A percentile compares a stretch with the other conserved stretches of the same genome.
Conservation (phyloP, 2,329 filamentous ascomycete genomes). For the Neofusicoccum cordaticola region DNA sequence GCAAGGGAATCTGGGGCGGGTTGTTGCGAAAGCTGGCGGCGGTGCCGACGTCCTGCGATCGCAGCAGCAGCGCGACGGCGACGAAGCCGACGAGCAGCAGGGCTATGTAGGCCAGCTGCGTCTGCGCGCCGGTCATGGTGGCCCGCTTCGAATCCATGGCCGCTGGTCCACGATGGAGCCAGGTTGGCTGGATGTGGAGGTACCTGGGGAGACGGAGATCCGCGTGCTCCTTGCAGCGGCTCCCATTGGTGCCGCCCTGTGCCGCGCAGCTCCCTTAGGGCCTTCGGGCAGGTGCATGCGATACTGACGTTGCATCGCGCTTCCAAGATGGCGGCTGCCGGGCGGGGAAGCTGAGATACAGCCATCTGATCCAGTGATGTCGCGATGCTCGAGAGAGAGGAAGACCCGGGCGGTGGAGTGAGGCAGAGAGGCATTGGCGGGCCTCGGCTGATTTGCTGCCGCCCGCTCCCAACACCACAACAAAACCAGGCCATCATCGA, state of each 20-base stretch:
- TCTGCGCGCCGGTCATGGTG: background rate
- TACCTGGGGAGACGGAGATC: background rate
- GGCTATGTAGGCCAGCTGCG: background rate
- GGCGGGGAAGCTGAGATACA: no score
- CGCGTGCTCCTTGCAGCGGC: constrained; percentile 1
- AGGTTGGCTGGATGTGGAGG: background rate
- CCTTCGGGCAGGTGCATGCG: background rate
- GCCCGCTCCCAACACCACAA: no score
- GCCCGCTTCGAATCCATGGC: background rate
- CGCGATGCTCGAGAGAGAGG: no score
- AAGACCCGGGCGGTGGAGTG: no score
- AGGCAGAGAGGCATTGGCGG: no score
- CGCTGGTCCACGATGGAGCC: background rate
- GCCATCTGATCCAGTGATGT: no score
- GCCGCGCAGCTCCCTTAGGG: background rate
- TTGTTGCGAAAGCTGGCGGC: background rate
- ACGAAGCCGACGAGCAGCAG: background rate
- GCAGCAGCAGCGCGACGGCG: background rate
- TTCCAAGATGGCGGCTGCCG: background rate
- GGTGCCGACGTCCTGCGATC: background rate
- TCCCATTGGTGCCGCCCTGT: background rate
- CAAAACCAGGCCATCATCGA: no score
- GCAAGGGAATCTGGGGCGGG: background rate
- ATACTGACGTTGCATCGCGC: background rate
- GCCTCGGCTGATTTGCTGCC: no score